Conservation (phyloP, 495 filamentous ascomycete species). For the Pseudoneurospora amorphoporcata region DNA sequence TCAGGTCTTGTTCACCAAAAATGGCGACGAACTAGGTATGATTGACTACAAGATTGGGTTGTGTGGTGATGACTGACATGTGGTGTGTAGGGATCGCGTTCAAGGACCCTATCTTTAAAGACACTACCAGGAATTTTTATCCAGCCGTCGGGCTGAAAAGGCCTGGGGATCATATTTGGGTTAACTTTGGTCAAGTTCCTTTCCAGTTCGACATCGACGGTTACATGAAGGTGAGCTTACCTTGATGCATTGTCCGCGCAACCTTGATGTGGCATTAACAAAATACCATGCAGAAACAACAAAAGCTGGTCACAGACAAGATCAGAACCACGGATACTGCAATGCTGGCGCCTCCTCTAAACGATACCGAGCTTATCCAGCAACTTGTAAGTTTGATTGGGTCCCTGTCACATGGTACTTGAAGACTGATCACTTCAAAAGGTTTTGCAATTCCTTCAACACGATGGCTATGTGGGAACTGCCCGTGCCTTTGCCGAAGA, state of each 20-base stretch:
- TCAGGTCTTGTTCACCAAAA: conserved; percentile 92
- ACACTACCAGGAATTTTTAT: conserved; percentile 51
- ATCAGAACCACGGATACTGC: conserved; percentile 30
- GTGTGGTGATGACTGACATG: conserved; percentile 9
- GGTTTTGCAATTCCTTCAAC: conserved; percentile 80
- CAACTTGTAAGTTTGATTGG: conserved; percentile 37
- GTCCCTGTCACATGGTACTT: background rate
- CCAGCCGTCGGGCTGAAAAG: conserved; percentile 94
- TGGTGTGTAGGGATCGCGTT: conserved; percentile 61
- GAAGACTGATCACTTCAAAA: conserved; percentile 24
- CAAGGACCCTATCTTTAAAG: conserved; percentile 62
- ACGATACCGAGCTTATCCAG: conserved; percentile 72
- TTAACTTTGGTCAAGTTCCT: conserved; percentile 84
- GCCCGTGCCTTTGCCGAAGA: conserved; percentile 82
- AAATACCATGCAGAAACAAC: conserved; percentile 45
- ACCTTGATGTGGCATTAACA: background rate
- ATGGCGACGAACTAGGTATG: conserved; percentile 69
- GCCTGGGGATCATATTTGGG: conserved; percentile 66
- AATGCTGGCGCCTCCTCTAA: conserved; percentile 53
- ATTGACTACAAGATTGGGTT: background rate
- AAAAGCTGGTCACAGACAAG: conserved; percentile 37
- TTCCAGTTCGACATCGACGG: conserved; percentile 92
- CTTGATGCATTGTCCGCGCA: background rate
- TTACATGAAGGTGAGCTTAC: conserved; percentile 57
- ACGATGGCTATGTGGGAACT: conserved; percentile 96